phyloP scores from a whole-genome alignment of 306 rosid genomes.

The Comarum palustre region DNA sequence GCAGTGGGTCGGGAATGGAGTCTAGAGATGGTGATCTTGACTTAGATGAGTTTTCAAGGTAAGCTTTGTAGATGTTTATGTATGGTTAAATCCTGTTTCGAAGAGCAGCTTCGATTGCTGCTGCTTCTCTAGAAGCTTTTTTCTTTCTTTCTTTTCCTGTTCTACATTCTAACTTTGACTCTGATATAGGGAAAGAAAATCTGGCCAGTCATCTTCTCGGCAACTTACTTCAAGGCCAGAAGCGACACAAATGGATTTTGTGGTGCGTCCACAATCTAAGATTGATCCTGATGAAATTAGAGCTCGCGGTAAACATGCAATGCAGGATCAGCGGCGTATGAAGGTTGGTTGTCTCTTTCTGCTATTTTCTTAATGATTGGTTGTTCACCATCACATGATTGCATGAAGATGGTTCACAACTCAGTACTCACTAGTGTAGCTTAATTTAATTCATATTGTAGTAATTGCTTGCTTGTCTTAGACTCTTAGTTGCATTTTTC shows the following conservation, averaged over 20 bases:
- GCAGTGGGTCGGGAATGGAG: conserved; percentile 75
- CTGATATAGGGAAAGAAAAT: conserved; percentile 65
- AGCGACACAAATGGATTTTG: conserved; percentile 93
- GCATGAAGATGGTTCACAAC: not conserved
- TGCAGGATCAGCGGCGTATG: conserved; percentile 84
- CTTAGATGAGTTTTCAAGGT: conserved; percentile 85
- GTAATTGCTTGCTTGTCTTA: not conserved
- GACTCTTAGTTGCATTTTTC: not conserved
- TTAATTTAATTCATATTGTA: not conserved
- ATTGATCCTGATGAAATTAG: conserved; percentile 91
- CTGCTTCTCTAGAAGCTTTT: not conserved
- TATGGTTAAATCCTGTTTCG: not conserved
- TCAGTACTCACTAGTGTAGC: not conserved
- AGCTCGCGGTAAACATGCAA: conserved; percentile 75
- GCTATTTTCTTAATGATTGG: not conserved
- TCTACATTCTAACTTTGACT: conserved; percentile 19
- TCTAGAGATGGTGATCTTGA: conserved; percentile 95
- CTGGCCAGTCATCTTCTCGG: conserved; percentile 80
- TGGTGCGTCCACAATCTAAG: conserved; percentile 90
- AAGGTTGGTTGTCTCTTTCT: conserved; percentile 52
- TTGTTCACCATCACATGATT: not conserved
- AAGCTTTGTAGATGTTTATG: conserved; percentile 29
- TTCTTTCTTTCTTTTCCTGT: not conserved
- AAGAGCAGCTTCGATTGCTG: not conserved
- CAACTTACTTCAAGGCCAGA: conserved; percentile 85